Conservation (phyloP, 2,329 filamentous ascomycete genomes). For the Lachnellula hyalina region DNA sequence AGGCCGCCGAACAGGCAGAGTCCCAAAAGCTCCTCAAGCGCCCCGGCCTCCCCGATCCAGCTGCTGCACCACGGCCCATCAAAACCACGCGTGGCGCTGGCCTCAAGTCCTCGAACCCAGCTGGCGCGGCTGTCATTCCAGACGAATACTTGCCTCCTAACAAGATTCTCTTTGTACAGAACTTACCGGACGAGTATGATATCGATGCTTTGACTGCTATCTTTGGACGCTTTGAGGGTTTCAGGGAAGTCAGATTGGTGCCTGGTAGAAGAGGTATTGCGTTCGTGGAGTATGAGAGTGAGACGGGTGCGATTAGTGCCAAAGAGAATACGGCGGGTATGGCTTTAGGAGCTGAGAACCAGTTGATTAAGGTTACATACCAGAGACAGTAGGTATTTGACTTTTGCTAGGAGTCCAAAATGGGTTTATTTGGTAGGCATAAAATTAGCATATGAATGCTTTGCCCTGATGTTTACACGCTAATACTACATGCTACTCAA, state of each 20-base stretch:
- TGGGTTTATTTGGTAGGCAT: not conserved
- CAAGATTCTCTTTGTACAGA: conserved; percentile 92
- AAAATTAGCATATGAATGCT: conserved; percentile 1
- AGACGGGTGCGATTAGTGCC: conserved; percentile 82
- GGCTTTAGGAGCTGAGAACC: conserved; percentile 66
- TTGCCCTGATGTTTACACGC: conserved; percentile 14
- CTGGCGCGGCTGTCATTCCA: conserved; percentile 69
- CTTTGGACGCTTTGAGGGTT: conserved; percentile 87
- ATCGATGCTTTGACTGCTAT: conserved; percentile 73
- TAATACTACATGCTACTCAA: conserved; percentile 26
- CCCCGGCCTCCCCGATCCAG: conserved; percentile 34
- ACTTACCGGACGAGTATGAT: conserved; percentile 81
- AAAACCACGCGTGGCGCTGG: conserved; percentile 69
- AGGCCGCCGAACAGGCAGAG: conserved; percentile 74
- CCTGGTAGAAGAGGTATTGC: conserved; percentile 83
- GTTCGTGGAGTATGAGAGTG: conserved; percentile 93
- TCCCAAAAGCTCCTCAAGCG: conserved; percentile 73
- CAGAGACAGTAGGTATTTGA: conserved; percentile 65
- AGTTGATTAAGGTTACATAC: conserved; percentile 91
- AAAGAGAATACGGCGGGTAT: conserved; percentile 91
- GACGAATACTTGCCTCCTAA: conserved; percentile 97
- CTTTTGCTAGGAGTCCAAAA: not conserved
- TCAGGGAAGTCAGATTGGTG: conserved; percentile 86
- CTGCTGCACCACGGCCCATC: conserved; percentile 49
- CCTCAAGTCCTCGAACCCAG: conserved; percentile 68